Conservation (phyloP, 164 flowering plant genomes). For the Malania oleifera region DNA sequence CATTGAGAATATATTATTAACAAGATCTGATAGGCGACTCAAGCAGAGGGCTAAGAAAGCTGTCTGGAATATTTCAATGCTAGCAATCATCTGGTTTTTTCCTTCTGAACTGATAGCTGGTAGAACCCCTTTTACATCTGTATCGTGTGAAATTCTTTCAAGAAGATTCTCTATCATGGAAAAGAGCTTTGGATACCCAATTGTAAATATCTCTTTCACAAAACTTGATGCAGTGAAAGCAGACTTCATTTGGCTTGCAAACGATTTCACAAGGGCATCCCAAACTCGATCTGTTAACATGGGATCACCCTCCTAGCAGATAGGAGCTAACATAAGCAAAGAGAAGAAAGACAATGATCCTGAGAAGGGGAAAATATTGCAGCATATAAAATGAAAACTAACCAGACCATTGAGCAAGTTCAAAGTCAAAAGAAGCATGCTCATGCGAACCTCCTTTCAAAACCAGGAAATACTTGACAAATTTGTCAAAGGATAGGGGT, state of each 20-base stretch:
- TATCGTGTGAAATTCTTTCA: slow-evolving; percentile 85
- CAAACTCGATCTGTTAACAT: slow-evolving; percentile 87
- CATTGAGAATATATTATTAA: slow-evolving; percentile 72
- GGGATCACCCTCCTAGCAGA: slow-evolving; percentile 75
- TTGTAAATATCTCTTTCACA: slow-evolving; percentile 83
- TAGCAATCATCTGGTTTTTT: slow-evolving; percentile 72
- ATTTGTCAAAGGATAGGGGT: too few species aligned
- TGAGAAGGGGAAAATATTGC: background rate
- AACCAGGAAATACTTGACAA: too few species aligned
- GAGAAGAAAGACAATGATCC: background rate
- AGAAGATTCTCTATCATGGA: slow-evolving; percentile 79
- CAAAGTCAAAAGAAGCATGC: too few species aligned
- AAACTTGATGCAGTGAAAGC: slow-evolving; percentile 90
- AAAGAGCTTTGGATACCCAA: slow-evolving; percentile 84
- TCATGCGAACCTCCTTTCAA: too few species aligned
- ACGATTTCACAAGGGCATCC: slow-evolving; percentile 90
- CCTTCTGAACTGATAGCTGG: slow-evolving; percentile 77
- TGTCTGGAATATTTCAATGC: slow-evolving; percentile 79
- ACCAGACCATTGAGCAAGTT: too few species aligned
- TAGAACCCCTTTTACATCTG: slow-evolving; percentile 88
- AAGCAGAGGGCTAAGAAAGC: slow-evolving; percentile 75
- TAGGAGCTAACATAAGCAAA: slow-evolving; percentile 8
- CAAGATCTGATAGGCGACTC: slow-evolving; percentile 78
- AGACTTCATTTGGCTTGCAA: slow-evolving; percentile 88
- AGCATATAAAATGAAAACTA: too few species aligned